These are phyloP conservation scores for Arthrocladium fulminans DNA, from an alignment of 2,329 filamentous ascomycete genomes.

Conservation along the genomic window DNA sequence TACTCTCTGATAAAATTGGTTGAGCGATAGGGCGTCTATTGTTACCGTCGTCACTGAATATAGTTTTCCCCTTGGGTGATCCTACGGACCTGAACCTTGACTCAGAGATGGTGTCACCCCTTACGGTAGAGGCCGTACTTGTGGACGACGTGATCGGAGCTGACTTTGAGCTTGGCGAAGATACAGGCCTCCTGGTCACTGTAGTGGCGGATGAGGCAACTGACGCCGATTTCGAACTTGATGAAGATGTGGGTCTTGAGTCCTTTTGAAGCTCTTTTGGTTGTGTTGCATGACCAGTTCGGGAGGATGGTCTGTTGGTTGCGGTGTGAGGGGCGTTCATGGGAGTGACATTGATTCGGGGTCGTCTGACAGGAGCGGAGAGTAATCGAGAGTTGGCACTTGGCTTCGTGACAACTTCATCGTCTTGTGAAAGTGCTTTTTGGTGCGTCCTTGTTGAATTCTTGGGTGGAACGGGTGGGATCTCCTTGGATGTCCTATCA, in stretches of 20 bases:
- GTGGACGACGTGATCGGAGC: not conserved
- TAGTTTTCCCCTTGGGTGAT: conserved; percentile 12
- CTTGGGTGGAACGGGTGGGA: not conserved
- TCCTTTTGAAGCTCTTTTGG: conserved; percentile 1
- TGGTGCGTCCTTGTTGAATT: not conserved
- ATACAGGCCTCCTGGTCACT: conserved; percentile 8
- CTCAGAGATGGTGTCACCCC: not conserved
- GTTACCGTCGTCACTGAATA: conserved; percentile 7
- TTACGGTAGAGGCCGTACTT: not conserved
- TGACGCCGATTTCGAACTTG: conserved; percentile 9
- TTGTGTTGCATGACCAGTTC: conserved; percentile 2
- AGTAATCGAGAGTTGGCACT: conserved; percentile 13
- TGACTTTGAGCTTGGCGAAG: not conserved
- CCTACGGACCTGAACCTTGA: not conserved
- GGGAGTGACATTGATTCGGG: conserved; percentile 21
- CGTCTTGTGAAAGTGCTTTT: conserved; percentile 7
- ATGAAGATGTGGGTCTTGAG: conserved; percentile 7
- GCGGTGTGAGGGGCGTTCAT: conserved; percentile 9
- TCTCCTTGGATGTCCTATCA: not conserved
- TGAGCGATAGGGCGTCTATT: conserved; percentile 7
- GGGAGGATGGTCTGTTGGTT: conserved; percentile 6
- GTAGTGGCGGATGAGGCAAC: conserved; percentile 10
- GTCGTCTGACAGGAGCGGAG: conserved; percentile 23
- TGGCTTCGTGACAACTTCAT: conserved; percentile 10
- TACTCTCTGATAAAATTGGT: conserved; percentile 8